phyloP scores from a whole-genome alignment of 306 rosid species.

The Citrullus amarus region DNA sequence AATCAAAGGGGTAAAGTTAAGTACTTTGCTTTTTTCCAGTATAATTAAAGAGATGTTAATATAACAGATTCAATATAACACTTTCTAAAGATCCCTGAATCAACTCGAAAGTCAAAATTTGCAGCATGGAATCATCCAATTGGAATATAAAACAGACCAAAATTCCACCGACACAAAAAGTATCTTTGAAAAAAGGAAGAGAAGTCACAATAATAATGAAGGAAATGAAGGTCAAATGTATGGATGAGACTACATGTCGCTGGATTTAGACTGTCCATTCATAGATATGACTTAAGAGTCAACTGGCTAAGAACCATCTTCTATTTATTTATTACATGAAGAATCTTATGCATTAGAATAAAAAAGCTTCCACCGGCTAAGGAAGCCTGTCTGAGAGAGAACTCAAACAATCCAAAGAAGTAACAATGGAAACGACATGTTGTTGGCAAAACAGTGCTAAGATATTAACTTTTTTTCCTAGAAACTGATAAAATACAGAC shows the following conservation, averaged over 20 bases:
- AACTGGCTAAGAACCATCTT: background rate
- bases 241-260: background rate
- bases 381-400: background rate
- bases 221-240: background rate
- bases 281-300: background rate
- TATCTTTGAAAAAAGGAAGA: background rate
- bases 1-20: background rate
- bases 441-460: background rate
- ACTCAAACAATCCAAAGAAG: background rate
- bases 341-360: background rate
- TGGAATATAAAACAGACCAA: constrained; percentile 9
- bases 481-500: background rate
- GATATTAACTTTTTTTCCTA: background rate
- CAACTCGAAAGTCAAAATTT: background rate
- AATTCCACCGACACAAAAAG: constrained; percentile 7
- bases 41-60: background rate
- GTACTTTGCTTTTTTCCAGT: background rate
- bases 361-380: background rate
- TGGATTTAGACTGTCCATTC: constrained; percentile 4
- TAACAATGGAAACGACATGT: background rate
- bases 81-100: background rate
- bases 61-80: background rate
- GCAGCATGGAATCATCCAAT: constrained; percentile 4
- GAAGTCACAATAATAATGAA: background rate
- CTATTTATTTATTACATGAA: background rate